phyloP scores from a whole-genome alignment of 2,329 filamentous ascomycete genomes.

The Penicillium rolfsii region DNA sequence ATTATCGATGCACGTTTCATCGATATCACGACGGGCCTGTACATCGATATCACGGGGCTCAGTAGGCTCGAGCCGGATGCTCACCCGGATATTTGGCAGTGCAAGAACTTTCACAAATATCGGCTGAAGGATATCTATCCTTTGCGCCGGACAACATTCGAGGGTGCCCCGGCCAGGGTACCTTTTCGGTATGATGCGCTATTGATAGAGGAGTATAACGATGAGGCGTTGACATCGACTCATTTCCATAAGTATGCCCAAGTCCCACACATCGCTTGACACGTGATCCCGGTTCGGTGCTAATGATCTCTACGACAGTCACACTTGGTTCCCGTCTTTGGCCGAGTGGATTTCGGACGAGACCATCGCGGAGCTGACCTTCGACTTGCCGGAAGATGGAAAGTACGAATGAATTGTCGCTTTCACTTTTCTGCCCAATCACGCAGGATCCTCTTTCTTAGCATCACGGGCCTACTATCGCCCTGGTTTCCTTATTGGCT shows the following conservation, averaged over 20 bases:
- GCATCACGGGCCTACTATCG: background rate
- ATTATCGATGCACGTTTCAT: slow-evolving; percentile 86
- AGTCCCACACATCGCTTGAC: slow-evolving; percentile 11
- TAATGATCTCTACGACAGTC: slow-evolving; percentile 33
- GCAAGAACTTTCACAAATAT: slow-evolving; percentile 80
- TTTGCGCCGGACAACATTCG: slow-evolving; percentile 72
- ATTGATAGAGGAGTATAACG: slow-evolving; percentile 45
- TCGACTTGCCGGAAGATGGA: slow-evolving; percentile 12
- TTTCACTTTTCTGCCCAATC: background rate
- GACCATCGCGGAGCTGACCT: slow-evolving; percentile 18
- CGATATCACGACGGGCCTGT: slow-evolving; percentile 73
- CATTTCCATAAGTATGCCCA: slow-evolving; percentile 44
- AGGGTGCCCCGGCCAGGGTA: slow-evolving; percentile 70
- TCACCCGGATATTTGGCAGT: slow-evolving; percentile 70
- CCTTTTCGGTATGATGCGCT: slow-evolving; percentile 56
- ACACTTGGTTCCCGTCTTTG: slow-evolving; percentile 41
- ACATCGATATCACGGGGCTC: slow-evolving; percentile 80
- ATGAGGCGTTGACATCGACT: slow-evolving; percentile 39
- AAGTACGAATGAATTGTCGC: slow-evolving; percentile 18
- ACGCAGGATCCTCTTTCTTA: background rate
- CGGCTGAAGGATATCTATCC: slow-evolving; percentile 73
- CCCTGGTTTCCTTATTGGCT: background rate
- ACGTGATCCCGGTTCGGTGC: background rate
- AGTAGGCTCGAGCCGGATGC: slow-evolving; percentile 65
- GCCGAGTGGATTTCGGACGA: slow-evolving; percentile 41